Conservation (phyloP, 306 rosid genomes). For the Vigna mungo region DNA sequence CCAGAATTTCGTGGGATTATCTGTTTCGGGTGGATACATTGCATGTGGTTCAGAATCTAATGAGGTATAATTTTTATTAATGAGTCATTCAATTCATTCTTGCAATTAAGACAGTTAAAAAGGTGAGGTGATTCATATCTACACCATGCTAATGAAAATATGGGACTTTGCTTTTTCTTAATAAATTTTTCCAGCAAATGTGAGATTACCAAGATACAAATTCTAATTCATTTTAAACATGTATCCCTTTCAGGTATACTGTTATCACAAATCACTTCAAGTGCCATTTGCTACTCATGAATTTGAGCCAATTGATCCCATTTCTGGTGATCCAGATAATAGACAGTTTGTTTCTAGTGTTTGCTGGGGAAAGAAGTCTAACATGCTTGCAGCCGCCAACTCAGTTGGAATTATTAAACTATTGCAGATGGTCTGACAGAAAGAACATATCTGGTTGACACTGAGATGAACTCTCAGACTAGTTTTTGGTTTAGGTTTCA, state of each 20-base stretch:
- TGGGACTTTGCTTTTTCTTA: slow-evolving; percentile 19
- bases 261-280: slow-evolving; percentile 70
- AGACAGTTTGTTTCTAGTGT: slow-evolving; percentile 78
- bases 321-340: slow-evolving; percentile 54
- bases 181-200: slow-evolving; percentile 8
- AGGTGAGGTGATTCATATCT: not conserved
- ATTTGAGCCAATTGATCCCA: slow-evolving; percentile 60
- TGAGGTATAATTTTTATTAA: slow-evolving; percentile 56
- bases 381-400: slow-evolving; percentile 70
- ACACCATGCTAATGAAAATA: slow-evolving; percentile 16
- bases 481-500: slow-evolving; percentile 24
- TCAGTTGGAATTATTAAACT: slow-evolving; percentile 72
- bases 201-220: slow-evolving; percentile 8
- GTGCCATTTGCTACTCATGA: slow-evolving; percentile 66
- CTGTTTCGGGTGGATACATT: slow-evolving; percentile 70
- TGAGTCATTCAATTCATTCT: no score
- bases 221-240: slow-evolving; percentile 37
- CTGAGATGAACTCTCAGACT: slow-evolving; percentile 29
- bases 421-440: slow-evolving; percentile 61
- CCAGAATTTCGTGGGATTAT: slow-evolving; percentile 81
- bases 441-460: not conserved
- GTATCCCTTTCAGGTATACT: slow-evolving; percentile 62
- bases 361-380: slow-evolving; percentile 74
- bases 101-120: not conserved
- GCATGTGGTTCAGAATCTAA: slow-evolving; percentile 85